Evolutionary conservation across 139 green algal genomes (phyloP), one percentile per base, ranked within the genome.

Genomic region (Chara braunii): DNA sequence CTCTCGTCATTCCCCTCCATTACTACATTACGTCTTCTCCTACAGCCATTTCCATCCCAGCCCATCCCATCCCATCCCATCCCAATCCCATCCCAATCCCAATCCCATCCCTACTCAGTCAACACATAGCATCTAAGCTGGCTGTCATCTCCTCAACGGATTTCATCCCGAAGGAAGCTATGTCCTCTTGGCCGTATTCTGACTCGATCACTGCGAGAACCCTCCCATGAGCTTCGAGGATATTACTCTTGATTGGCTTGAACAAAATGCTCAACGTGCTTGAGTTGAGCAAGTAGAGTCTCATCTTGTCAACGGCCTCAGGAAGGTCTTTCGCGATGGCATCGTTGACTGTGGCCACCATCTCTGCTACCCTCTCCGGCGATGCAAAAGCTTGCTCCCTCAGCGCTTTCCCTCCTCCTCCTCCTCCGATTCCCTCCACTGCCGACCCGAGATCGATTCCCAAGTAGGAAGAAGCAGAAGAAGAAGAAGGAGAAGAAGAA

Each of bases 191-290:
- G 0, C 61, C 62, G 60, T 94, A 94, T 56, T 90, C 86, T 7
- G 43, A 45, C 8, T 89, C 71, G 33, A 95, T 64, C 18, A 93
- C 78, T 14, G 70, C 53, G 2, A 79, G 76, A 34, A 96, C 81
- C 78, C 97, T 92, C 1, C 64, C 82, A 64, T 96, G 89, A 8
- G 92, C 92, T 72, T 98, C 92, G 0, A 84, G 77, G 31, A 98
- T 86, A 66, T 97, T 97, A 12, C 33, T 71, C 65, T 75, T 75
- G 68, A 98, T 90, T 37, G 92, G 92, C 43, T 81, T 81, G 62
- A 95, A 87, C 58, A 97, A 78, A 42, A 93, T 88, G 37, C 71
- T 75, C 31, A 84, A 83, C 7, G 90, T 95, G 60, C 66, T 60
- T 11, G 81, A 66, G 53, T 87, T 86, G 36, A 79, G 67, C 33